Base-by-base conservation (phyloP, 495 filamentous ascomycete species). In the Cryomyces minteri region DNA sequence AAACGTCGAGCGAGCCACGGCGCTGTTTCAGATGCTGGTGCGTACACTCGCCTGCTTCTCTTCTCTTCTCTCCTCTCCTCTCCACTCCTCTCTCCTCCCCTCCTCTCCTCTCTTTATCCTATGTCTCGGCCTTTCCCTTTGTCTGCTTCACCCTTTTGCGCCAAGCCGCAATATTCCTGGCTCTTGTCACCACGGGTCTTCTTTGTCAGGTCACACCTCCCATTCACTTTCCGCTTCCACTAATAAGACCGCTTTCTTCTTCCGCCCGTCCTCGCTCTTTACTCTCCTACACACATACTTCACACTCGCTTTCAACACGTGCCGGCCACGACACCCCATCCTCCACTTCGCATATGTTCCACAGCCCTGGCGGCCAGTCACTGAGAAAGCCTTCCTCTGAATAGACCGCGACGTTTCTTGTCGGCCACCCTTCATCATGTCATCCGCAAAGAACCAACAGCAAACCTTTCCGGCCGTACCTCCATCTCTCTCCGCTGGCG, bases 401-500 rank as follows among this genome's bases (percentile, higher is more conserved):
- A 48, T 48, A 49, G 48, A 50, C 51, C 47, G 25, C 40, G 51
- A 53, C 51, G 52, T 54, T 58, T 49, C 36, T 39, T 46, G 33
- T 49, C 43, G 38, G 39, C 51, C 40, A 9, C 42, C 41, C 33
- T n/a, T 25, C 53, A 46, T 45, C 51, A 64, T 64, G 61, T 56
- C 61, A 52, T 61, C 58, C 58, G 50, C 59, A 54, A 57, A 52
- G 54, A 62, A 62, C 58, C 62, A 61, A 64, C 62, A 65, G 61
- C 62, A 65, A 48, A 49, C 52, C 58, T 58, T 62, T 54, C 57
- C 58, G 53, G 59, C 61, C 52, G 56, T 56, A 47, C 67, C 67
- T 63, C 62, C 68, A 58, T 66, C 67, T 64, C 57, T 64, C 51
- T 69, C 65, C 61, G 64, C 68, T 66, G 69, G 64, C 63, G 65